These are phyloP conservation scores for Wallacemonas sp. DNA, from an alignment of 208 protist genomes.

Conservation along the genomic window DNA sequence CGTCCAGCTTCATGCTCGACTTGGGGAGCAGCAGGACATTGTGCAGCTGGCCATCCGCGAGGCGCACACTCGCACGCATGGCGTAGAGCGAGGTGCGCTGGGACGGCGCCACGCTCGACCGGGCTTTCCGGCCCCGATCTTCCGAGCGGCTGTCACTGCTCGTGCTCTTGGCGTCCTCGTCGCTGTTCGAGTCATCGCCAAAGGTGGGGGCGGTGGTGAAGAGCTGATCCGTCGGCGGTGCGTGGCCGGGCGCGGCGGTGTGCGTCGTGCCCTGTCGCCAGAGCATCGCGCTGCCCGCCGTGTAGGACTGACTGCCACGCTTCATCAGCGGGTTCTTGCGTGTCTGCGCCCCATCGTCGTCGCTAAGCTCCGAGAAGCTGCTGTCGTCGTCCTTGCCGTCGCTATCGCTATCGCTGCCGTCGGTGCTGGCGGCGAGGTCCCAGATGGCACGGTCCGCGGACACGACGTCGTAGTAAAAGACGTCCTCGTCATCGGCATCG, in stretches of 20 bases:
- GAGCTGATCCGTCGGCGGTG: not conserved
- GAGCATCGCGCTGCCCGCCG: not conserved
- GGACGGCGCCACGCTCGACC: not conserved
- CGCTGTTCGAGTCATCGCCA: not conserved
- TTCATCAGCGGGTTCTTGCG: too few relatives aligned
- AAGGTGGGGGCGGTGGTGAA: not conserved
- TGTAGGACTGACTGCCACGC: not conserved
- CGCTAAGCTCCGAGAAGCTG: not conserved
- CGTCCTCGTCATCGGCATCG: not conserved
- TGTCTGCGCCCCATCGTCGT: not conserved
- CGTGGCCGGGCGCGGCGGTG: too few relatives aligned
- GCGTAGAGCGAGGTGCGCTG: slow-evolving; percentile 8
- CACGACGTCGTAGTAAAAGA: not conserved
- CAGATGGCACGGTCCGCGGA: not conserved
- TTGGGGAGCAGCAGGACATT: not conserved
- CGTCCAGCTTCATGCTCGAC: not conserved
- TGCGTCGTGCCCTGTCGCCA: not conserved
- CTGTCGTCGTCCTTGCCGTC: not conserved
- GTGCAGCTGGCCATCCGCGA: not conserved
- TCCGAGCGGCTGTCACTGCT: not conserved
- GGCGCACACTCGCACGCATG: not conserved
- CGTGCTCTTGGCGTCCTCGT: not conserved
- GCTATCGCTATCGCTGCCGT: not conserved
- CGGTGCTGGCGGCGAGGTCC: not conserved
- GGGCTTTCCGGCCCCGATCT: too few relatives aligned